Evolutionary conservation across 768 basidiomycete genomes (phyloP).

Genomic region (Clitopilus passeckerianus): DNA sequence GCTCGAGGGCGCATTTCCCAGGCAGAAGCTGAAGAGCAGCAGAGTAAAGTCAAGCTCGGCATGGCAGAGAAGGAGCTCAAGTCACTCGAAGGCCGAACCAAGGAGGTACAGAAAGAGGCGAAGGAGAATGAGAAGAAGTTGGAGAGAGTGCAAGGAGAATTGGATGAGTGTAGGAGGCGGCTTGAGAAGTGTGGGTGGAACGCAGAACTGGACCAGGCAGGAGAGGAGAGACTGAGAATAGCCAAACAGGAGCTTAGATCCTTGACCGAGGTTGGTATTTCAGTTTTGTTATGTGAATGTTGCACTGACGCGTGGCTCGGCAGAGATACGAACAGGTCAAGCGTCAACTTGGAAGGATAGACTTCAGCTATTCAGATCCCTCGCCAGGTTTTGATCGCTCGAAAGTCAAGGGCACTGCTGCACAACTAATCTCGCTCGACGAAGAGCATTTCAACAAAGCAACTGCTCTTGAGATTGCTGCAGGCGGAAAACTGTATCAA

Average conservation of each 20-base stretch:
- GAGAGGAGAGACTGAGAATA: constrained; percentile 42
- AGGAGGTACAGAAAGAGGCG: constrained; percentile 81
- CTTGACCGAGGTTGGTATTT: constrained; percentile 56
- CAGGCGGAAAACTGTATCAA: constrained; percentile 86
- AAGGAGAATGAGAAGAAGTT: constrained; percentile 70
- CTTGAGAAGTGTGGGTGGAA: constrained; percentile 71
- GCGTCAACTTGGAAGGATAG: constrained; percentile 61
- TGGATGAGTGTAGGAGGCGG: constrained; percentile 49
- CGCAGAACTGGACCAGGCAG: constrained; percentile 61
- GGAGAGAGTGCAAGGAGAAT: constrained; percentile 48
- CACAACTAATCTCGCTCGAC: constrained; percentile 76
- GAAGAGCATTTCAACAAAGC: constrained; percentile 69
- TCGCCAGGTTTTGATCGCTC: constrained; percentile 74
- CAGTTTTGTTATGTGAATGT: constrained; percentile 5
- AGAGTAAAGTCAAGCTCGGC: constrained; percentile 66
- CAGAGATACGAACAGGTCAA: constrained; percentile 69
- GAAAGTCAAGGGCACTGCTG: constrained; percentile 90
- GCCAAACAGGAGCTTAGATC: constrained; percentile 51
- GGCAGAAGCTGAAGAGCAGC: constrained; percentile 80
- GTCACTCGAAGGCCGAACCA: constrained; percentile 72
- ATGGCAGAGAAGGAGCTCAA: constrained; percentile 79
- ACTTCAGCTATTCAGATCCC: constrained; percentile 82
- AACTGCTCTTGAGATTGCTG: constrained; percentile 90
- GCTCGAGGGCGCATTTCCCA: constrained; percentile 73
- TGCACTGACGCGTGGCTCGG: neutral